Evolutionary conservation across 768 basidiomycete species (phyloP).

Genomic region (Termitomyces bulborhizus): DNA sequence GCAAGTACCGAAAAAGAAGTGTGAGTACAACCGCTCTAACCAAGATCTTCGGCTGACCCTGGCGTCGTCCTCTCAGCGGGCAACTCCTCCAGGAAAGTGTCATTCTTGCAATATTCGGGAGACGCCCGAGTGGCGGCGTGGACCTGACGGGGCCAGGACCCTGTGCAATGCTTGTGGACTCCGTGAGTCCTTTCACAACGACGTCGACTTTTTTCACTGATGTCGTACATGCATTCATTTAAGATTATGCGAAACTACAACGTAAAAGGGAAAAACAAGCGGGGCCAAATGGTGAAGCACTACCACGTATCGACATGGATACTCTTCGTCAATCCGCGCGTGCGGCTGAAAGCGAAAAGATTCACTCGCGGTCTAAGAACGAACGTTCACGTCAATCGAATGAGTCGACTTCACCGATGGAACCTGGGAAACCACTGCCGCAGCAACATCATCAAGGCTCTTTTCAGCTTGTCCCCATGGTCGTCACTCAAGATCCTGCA

Average conservation of each 20-base stretch:
- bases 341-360: constrained; percentile 45
- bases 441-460: constrained; percentile 48
- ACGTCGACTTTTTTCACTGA: not conserved
- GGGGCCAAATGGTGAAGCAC: constrained; percentile 46
- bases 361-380: constrained; percentile 17
- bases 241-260: constrained; percentile 81
- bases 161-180: constrained; percentile 83
- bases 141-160: constrained; percentile 79
- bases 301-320: constrained; percentile 65
- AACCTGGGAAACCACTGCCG: constrained; percentile 21
- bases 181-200: constrained; percentile 46
- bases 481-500: constrained; percentile 9
- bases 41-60: constrained; percentile 12
- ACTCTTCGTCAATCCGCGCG: constrained; percentile 67
- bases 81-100: constrained; percentile 81
- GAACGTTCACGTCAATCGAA: constrained; percentile 20
- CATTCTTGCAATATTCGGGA: constrained; percentile 85
- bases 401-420: constrained; percentile 25
- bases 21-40: constrained; percentile 38
- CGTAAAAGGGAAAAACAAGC: constrained; percentile 68
- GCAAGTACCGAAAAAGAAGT: constrained; percentile 81
- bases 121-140: constrained; percentile 85
- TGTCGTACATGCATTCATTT: not conserved
- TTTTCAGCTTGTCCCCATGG: constrained; percentile 47
- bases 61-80: constrained; percentile 50